A percentile compares a stretch with the other conserved stretches of the same genome.
phyloP scores from a whole-genome alignment of 805 yeast genomes.

The Yarrowia osloensis region DNA sequence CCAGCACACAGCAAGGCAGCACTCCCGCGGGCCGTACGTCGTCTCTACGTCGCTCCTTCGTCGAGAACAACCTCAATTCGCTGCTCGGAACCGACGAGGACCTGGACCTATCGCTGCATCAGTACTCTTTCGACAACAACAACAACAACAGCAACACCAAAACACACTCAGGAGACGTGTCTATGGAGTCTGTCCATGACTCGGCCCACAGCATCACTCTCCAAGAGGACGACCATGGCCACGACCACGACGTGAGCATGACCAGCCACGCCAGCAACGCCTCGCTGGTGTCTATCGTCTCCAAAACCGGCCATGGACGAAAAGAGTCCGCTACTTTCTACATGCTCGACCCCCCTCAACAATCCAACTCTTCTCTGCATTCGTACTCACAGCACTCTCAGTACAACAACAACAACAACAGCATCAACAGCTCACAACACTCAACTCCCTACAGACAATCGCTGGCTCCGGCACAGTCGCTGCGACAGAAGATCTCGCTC shows the following conservation, averaged over 20 bases:
- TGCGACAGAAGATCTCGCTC: conserved; percentile 20
- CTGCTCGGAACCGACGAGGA: neutral
- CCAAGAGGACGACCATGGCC: neutral
- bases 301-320: conserved; percentile 1
- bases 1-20: conserved; percentile 1
- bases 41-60: conserved; percentile 3
- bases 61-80: conserved; percentile 29
- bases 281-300: conserved; percentile 6
- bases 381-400: neutral
- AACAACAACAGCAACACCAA: no score
- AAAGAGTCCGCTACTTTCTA: conserved; percentile 25
- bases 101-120: conserved; percentile 7
- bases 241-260: conserved; percentile 5
- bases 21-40: conserved; percentile 6
- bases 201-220: neutral
- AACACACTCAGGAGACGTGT: neutral
- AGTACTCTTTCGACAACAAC: neutral
- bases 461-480: neutral
- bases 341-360: conserved; percentile 23
- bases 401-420: no score
- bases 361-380: neutral
- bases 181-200: neutral
- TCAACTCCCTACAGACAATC: conserved; percentile 10
- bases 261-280: neutral
- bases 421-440: no score